Evolutionary conservation across 306 rosid genomes (phyloP).

Genomic region (Prunus padus): DNA sequence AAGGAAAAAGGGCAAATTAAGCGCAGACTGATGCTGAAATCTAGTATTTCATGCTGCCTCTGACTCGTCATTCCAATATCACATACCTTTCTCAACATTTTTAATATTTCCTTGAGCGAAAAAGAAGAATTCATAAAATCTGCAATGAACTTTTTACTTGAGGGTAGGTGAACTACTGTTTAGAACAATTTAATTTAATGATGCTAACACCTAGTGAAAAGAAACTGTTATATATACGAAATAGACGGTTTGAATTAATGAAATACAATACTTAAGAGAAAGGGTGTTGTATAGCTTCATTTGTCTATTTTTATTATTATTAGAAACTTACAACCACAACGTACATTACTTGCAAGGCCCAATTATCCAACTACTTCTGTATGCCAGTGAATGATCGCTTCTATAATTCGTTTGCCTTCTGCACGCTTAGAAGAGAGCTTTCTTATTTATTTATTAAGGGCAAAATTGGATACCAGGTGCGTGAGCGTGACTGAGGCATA

Average conservation of each 20-base stretch:
- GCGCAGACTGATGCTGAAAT: slow-evolving; percentile 8
- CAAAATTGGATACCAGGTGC: not conserved
- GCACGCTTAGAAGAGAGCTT: too few species aligned
- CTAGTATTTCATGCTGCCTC: slow-evolving; percentile 5
- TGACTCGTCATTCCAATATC: slow-evolving; percentile 6
- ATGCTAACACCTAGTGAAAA: not conserved
- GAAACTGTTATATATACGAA: not conserved
- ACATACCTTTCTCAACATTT: not conserved
- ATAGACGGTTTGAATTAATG: too few species aligned
- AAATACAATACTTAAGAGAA: too few species aligned
- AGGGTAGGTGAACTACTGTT: not conserved
- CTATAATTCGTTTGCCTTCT: not conserved
- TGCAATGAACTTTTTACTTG: not conserved
- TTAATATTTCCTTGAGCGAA: too few species aligned
- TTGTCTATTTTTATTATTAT: not conserved
- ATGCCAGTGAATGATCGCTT: not conserved
- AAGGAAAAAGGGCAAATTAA: not conserved
- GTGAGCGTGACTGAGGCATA: too few species aligned
- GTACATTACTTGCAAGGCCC: not conserved
- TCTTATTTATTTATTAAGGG: too few species aligned
- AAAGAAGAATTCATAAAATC: not conserved
- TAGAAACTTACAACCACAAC: not conserved
- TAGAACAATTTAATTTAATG: not conserved
- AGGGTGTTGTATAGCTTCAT: not conserved
- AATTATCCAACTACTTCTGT: not conserved